Conservation (phyloP, 2,329 filamentous ascomycete species). For the Sphaceloma murrayae region DNA sequence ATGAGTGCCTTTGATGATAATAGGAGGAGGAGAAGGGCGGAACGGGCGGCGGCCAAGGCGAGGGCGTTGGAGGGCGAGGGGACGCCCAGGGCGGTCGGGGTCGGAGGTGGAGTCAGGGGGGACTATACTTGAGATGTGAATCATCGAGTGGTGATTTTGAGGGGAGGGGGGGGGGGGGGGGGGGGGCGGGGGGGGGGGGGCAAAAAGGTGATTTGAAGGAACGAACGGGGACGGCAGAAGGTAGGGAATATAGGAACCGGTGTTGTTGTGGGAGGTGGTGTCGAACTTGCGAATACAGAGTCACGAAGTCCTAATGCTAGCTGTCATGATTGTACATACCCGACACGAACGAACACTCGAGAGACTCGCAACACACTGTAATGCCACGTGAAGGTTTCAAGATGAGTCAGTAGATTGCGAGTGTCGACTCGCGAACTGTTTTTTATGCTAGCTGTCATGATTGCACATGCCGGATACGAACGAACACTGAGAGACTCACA, state of each 20-base stretch:
- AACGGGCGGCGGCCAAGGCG: conserved; percentile 33
- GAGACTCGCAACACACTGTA: no score
- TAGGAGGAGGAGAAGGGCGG: conserved; percentile 43
- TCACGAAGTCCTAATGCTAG: conserved; percentile 10
- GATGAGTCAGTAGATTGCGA: no score
- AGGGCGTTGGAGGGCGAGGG: conserved; percentile 11
- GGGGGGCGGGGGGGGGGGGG: background rate
- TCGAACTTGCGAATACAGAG: background rate
- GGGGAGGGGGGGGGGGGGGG: background rate
- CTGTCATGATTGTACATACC: conserved; percentile 13
- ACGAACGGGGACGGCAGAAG: background rate
- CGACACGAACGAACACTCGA: conserved; percentile 8
- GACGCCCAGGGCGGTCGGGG: background rate
- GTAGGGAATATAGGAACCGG: background rate
- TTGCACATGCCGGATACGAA: no score
- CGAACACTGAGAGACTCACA: no score
- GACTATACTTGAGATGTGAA: background rate
- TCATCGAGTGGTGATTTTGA: background rate
- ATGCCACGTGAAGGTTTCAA: no score
- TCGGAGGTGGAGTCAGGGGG: background rate
- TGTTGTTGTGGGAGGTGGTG: conserved; percentile 2
- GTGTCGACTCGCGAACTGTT: no score
- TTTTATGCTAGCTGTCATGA: no score
- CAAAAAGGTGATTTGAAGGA: background rate
- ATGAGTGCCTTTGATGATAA: conserved; percentile 44